These are phyloP conservation scores for Clavispora vitiphila DNA, from an alignment of 805 yeast species.

Conservation along the genomic window DNA sequence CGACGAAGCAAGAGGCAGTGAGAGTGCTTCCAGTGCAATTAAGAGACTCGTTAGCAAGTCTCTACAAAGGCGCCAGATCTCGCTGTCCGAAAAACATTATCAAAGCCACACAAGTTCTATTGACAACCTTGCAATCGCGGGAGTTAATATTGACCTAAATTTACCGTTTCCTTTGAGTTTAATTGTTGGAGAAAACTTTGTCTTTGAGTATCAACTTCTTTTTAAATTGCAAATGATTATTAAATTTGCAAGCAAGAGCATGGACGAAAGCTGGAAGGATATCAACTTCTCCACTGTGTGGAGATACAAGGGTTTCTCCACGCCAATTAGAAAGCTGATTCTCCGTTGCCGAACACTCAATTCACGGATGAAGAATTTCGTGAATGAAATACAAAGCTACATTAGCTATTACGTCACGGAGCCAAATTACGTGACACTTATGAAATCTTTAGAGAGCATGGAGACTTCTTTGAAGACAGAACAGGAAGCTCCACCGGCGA, in stretches of 20 bases:
- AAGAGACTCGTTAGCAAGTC: conserved; percentile 13
- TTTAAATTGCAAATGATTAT: conserved; percentile 66
- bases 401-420: conserved; percentile 58
- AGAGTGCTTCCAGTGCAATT: conserved; percentile 12
- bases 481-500: neutral
- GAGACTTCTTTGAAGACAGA: neutral
- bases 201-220: conserved; percentile 73
- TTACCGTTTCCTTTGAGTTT: conserved; percentile 87
- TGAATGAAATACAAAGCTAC: conserved; percentile 51
- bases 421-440: conserved; percentile 44
- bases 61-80: conserved; percentile 6
- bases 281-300: conserved; percentile 62
- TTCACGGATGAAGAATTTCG: conserved; percentile 50
- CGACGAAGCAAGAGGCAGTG: conserved; percentile 30
- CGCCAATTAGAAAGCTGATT: conserved; percentile 48
- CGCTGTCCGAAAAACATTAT: conserved; percentile 3
- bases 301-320: conserved; percentile 46
- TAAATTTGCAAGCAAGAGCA: conserved; percentile 54
- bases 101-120: conserved; percentile 3
- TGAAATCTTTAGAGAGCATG: conserved; percentile 12
- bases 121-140: conserved; percentile 41
- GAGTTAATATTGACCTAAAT: conserved; percentile 50
- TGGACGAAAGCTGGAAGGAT: conserved; percentile 62
- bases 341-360: conserved; percentile 52
- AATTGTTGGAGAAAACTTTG: conserved; percentile 61